Evolutionary conservation across 495 filamentous ascomycete species (phyloP), one percentile per base, ranked within the genome.

Genomic region (Mycothermus thermophilus): DNA sequence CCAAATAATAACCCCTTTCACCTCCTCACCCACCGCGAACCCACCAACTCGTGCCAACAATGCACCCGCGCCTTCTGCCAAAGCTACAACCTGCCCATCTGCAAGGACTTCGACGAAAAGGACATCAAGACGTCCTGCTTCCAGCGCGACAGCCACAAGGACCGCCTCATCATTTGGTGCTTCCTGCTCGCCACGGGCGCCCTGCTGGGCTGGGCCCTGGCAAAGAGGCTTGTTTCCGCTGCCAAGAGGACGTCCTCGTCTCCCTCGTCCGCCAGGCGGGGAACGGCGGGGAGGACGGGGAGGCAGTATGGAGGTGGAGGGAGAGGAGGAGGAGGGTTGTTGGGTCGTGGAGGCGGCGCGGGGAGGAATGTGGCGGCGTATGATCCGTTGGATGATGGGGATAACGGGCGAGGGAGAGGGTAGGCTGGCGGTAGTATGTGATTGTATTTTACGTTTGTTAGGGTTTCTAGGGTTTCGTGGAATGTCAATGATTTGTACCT

Each of bases 1-100:
- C 38, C 27, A 24, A 37, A 5, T 30, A 18, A 18, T 8, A 18
- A 18, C 3, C 14, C 31, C 27, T 10, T 20, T 8, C 37, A 22
- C 36, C 22, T 12, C 21, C 44, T 39, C 28, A 3, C 5, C 18
- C 32, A 18, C 8, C 50, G 58, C 48, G 41, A 51, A 34, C 44
- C 58, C 19, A 48, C 55, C 12, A 32, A 49, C 21, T 54, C 58
- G 10, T 97, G 90, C 60, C 75, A 70, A 27, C 80, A 90, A 48
- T 97, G 90, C 61, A 96, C 84, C 51, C 79, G 83, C 42, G 77
- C 79, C 48, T 95, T 92, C 59, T 97, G 90, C 54, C 64, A 93
- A 13, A 66, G 71, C 32, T 86, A 93, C 37, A 74, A 81, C 41
- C 61, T 94, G 18, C 82, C 85, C 8, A 86, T 82, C 37, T 96